Base-by-base conservation (phyloP, 2,329 filamentous ascomycete species). In the Penicillium sp. region DNA sequence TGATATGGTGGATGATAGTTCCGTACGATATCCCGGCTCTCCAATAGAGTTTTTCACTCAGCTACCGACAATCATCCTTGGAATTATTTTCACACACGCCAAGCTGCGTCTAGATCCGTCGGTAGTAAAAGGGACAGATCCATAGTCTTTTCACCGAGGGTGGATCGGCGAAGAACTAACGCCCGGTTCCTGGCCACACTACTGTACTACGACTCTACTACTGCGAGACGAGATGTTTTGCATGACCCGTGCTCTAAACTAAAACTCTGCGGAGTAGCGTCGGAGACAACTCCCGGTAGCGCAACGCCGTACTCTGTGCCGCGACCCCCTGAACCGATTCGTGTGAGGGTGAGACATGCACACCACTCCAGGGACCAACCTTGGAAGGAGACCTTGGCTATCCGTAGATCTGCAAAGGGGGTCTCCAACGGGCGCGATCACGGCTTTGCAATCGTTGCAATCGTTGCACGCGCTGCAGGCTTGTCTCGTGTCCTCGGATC, bases 281-380 rank as follows among this genome's bases (percentile, higher is more conserved):
- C 50, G 48, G 50, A 48, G 39, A 20, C 4, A 39, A 48, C n/a
- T 50, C 47, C 48, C 47, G 52, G 46, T 56, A 57, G 50, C 46
- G 44, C 49, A 22, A 24, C 46, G 48, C 20, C 31, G 31, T n/a
- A 35, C 51, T 38, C 24, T 51, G 31, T 46, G 25, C 30, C 43
- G 42, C 14, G 16, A 24, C 40, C 46, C 48, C 51, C 53, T 53
- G 51, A 46, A 47, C 53, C 48, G n/a, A 51, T 51, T 55, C 44
- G 48, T 50, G 38, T 55, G 52, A 36, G 49, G 50, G 57, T 62
- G 56, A 62, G 58, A 62, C 60, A 62, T 58, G 39, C 39, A 40
- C 48, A 33, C 36, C 4, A 16, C 31, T 35, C 31, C n/a, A 35
- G n/a, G 31, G 31, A 16, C n/a, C n/a, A 35, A 8, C 31, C 31